Evolutionary conservation across 495 filamentous ascomycete genomes (phyloP).

Genomic region (Platismatia glauca): DNA sequence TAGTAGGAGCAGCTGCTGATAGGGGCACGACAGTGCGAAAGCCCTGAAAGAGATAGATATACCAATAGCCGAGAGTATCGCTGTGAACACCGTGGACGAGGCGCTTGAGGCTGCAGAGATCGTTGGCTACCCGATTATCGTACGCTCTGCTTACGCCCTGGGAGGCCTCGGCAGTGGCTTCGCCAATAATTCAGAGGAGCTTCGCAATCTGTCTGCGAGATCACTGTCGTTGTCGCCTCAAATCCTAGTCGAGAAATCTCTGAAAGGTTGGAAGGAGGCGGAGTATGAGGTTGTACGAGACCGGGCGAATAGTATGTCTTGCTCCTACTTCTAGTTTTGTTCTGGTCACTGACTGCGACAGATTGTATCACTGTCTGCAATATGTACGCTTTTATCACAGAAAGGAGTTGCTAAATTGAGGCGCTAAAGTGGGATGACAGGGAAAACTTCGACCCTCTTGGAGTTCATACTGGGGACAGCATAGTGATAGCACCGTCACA

Average conservation of each 20-base stretch:
- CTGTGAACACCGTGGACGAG: conserved; percentile 81
- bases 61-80: conserved; percentile 90
- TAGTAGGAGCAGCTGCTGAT: not conserved
- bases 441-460: conserved; percentile 97
- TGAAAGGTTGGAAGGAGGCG: conserved; percentile 98
- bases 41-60: conserved; percentile 90
- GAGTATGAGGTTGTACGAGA: conserved; percentile 97
- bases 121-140: conserved; percentile 95
- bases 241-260: conserved; percentile 97
- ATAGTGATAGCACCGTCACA: conserved; percentile 95
- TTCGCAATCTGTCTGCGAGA: conserved; percentile 82
- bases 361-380: conserved; percentile 98
- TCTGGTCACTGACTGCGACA: not conserved
- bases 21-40: conserved; percentile 43
- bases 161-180: conserved; percentile 97
- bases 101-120: conserved; percentile 75
- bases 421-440: not conserved
- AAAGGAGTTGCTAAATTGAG: not conserved
- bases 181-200: conserved; percentile 84
- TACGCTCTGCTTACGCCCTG: conserved; percentile 90
- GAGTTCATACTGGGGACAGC: conserved; percentile 94
- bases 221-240: conserved; percentile 94
- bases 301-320: conserved; percentile 55
- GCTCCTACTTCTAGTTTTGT: not conserved
- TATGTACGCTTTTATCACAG: conserved; percentile 37